phyloP scores from a whole-genome alignment of 1,139 yeast species.

The Kurtzmaniella quercitrusa region DNA sequence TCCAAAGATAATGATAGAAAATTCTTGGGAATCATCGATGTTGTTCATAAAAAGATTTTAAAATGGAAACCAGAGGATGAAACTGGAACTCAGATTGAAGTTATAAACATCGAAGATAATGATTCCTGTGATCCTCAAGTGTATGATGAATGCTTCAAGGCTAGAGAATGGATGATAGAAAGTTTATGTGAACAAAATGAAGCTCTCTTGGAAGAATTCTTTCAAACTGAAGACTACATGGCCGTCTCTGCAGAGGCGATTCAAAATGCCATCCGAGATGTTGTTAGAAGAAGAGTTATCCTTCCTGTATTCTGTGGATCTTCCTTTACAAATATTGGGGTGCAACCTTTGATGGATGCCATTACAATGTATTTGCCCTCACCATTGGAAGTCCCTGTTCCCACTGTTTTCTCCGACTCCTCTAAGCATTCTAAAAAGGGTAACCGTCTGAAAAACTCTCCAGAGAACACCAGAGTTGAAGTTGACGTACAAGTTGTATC shows the following conservation, averaged over 20 bases:
- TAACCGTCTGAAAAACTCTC: constrained; percentile 13
- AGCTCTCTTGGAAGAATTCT: constrained; percentile 64
- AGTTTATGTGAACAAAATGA: constrained; percentile 83
- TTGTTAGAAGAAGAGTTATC: constrained; percentile 54
- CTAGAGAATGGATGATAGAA: constrained; percentile 78
- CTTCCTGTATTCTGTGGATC: constrained; percentile 92
- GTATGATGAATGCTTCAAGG: constrained; percentile 46
- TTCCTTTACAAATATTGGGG: constrained; percentile 88
- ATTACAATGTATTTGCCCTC: constrained; percentile 75
- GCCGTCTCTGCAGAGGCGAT: constrained; percentile 50
- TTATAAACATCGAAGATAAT: constrained; percentile 35
- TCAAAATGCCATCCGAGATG: constrained; percentile 53
- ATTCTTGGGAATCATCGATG: constrained; percentile 82
- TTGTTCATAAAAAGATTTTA: constrained; percentile 61
- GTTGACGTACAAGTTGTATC: constrained; percentile 37
- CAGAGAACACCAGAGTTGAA: constrained; percentile 12
- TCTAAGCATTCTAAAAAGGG: constrained; percentile 11
- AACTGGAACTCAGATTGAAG: constrained; percentile 55
- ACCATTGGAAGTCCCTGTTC: constrained; percentile 62
- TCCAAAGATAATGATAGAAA: constrained; percentile 33
- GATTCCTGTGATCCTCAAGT: constrained; percentile 27
- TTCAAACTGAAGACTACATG: constrained; percentile 69
- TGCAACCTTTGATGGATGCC: constrained; percentile 89
- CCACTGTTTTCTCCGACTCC: constrained; percentile 42
- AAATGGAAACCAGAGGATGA: constrained; percentile 52